Evolutionary conservation across 148 eudicot genomes (phyloP).

Genomic region (Vaccinium corymbosum): DNA sequence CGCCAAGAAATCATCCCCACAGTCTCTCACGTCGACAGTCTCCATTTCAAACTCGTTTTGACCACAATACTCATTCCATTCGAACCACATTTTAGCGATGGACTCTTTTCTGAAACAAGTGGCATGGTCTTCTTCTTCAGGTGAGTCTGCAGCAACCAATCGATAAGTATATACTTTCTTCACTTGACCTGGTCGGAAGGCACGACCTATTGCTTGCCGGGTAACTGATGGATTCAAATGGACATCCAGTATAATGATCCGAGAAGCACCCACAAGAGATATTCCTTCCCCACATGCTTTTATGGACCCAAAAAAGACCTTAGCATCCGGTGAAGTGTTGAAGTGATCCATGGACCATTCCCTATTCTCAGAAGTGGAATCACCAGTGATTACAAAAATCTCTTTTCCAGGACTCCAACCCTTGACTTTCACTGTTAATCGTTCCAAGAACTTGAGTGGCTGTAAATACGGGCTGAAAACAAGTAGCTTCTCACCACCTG

Average conservation of each 20-base stretch:
- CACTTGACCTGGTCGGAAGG: constrained; percentile 84
- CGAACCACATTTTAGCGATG: constrained; percentile 92
- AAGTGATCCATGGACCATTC: constrained; percentile 74
- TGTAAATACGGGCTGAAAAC: constrained; percentile 78
- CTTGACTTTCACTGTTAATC: constrained; percentile 43
- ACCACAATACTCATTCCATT: constrained; percentile 65
- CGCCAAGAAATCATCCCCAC: constrained; percentile 68
- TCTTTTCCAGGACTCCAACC: constrained; percentile 64
- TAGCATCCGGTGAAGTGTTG: constrained; percentile 66
- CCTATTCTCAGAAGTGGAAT: constrained; percentile 50
- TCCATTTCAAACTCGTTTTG: constrained; percentile 52
- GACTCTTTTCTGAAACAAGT: constrained; percentile 79
- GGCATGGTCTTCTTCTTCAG: constrained; percentile 77
- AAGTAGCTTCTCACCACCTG: constrained; percentile 66
- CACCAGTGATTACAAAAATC: constrained; percentile 72
- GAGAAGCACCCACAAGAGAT: constrained; percentile 87
- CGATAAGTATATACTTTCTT: constrained; percentile 68
- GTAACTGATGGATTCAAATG: constrained; percentile 87
- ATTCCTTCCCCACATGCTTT: constrained; percentile 97
- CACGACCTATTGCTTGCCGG: constrained; percentile 95
- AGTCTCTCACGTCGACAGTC: constrained; percentile 42
- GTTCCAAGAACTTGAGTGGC: constrained; percentile 73
- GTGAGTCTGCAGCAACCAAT: constrained; percentile 72
- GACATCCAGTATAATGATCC: constrained; percentile 75
- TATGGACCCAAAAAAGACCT: constrained; percentile 83